Percentiles rank a stretch among this genome's conserved stretches.
Conservation (phyloP, 1,284 basidiomycete species). For the Boletus mariae region DNA sequence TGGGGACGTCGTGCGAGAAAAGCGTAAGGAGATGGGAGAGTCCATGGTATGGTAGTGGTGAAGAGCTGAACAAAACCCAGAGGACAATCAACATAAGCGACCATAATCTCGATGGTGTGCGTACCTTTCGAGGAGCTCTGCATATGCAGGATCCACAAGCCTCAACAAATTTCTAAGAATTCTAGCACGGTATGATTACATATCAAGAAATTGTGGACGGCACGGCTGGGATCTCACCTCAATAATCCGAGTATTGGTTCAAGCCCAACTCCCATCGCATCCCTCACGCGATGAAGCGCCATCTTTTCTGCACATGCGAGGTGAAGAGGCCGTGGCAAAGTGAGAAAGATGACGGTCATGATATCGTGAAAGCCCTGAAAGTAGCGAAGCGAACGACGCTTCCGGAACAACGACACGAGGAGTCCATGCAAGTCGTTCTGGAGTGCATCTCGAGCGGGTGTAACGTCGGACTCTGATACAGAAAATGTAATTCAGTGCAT, state of each 20-base stretch:
- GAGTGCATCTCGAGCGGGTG: slow-evolving; percentile 39
- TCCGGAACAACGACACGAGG: slow-evolving; percentile 73
- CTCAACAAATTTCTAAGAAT: slow-evolving; percentile 68
- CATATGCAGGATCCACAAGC: slow-evolving; percentile 69
- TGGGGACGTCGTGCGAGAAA: slow-evolving; percentile 88
- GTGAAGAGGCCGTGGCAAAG: slow-evolving; percentile 60
- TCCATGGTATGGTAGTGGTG: slow-evolving; percentile 81
- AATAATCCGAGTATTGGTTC: slow-evolving; percentile 84
- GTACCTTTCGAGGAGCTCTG: slow-evolving; percentile 63
- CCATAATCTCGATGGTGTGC: slow-evolving; percentile 19
- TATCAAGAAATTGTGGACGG: neutral
- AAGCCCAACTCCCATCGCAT: slow-evolving; percentile 84
- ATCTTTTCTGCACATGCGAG: slow-evolving; percentile 65
- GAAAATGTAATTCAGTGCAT: slow-evolving; percentile 18
- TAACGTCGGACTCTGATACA: slow-evolving; percentile 23
- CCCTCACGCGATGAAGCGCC: slow-evolving; percentile 78
- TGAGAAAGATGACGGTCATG: slow-evolving; percentile 81
- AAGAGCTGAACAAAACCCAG: slow-evolving; percentile 36
- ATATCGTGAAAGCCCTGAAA: slow-evolving; percentile 98
- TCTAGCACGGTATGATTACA: slow-evolving; percentile 34
- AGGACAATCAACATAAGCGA: slow-evolving; percentile 2
- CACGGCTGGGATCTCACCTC: slow-evolving; percentile 42
- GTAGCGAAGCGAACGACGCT: slow-evolving; percentile 72
- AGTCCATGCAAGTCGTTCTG: slow-evolving; percentile 71
- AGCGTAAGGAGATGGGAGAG: slow-evolving; percentile 88